Conservation (phyloP, 192 early-diverging fungal genomes). For the Paraglomus brasilianum region DNA sequence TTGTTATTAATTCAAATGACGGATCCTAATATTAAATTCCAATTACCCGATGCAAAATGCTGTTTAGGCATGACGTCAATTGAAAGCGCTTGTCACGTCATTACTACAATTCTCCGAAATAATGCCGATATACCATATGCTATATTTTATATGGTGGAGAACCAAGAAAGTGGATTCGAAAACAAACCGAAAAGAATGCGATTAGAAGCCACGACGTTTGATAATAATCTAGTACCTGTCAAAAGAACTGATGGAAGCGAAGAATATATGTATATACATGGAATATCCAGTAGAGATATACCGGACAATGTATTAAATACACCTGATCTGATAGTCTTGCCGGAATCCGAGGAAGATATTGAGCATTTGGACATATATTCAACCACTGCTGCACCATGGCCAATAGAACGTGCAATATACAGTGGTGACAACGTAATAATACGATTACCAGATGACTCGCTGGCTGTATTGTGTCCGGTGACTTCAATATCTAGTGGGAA, state of each 20-base stretch:
- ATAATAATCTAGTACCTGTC: neutral
- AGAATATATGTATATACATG: conserved; percentile 1
- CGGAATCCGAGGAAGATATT: neutral
- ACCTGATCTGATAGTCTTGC: neutral
- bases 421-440: neutral
- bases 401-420: neutral
- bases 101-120: neutral
- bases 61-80: neutral
- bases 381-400: neutral
- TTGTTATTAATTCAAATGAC: no score
- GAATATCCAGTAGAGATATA: conserved; percentile 9
- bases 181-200: neutral
- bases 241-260: conserved; percentile 1
- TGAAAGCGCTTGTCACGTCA: conserved; percentile 12
- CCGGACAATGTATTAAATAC: conserved; percentile 6
- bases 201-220: conserved; percentile 18
- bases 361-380: neutral
- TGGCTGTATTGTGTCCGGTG: conserved; percentile 10
- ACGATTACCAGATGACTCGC: neutral
- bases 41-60: no score
- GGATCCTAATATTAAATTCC: no score
- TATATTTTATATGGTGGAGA: neutral
- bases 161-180: neutral
- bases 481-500: conserved; percentile 6
- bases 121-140: conserved; percentile 20